Percentiles rank a stretch among this genome's conserved stretches.
These are phyloP conservation scores for Amanita muscaria DNA, from an alignment of 768 basidiomycete species.

Conservation along the genomic window DNA sequence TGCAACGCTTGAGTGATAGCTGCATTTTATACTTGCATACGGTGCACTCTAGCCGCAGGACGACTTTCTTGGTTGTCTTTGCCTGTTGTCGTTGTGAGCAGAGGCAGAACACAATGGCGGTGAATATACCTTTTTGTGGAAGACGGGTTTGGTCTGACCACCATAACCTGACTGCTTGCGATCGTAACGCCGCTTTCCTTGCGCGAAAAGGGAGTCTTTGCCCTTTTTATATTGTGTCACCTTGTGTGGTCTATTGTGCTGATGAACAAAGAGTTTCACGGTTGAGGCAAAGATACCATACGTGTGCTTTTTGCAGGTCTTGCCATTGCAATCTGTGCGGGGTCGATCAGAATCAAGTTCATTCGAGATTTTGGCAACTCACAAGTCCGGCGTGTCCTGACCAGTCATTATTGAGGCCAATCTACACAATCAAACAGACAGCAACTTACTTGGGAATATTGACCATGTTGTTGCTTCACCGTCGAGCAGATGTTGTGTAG, in stretches of 20 bases:
- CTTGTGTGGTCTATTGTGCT: conserved; percentile 76
- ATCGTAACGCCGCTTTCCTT: conserved; percentile 99
- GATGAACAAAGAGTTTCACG: conserved; percentile 3
- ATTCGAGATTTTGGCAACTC: conserved; percentile 29
- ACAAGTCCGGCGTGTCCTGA: conserved; percentile 92
- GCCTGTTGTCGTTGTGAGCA: conserved; percentile 41
- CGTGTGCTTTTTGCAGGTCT: conserved; percentile 96
- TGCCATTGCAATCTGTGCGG: conserved; percentile 83
- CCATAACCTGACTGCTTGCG: conserved; percentile 98
- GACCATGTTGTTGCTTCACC: conserved; percentile 53
- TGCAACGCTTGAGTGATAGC: conserved; percentile 94
- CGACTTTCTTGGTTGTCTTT: conserved; percentile 99
- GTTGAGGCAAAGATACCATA: conserved; percentile 29
- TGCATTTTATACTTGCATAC: conserved; percentile 99
- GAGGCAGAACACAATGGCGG: not conserved
- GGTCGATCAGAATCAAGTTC: not conserved
- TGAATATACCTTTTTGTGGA: conserved; percentile 91
- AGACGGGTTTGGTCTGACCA: conserved; percentile 99
- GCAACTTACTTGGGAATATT: conserved; percentile 93
- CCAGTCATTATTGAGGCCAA: too few species aligned
- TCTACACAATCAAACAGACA: too few species aligned
- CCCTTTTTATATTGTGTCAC: conserved; percentile 99
- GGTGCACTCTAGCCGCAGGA: conserved; percentile 95
- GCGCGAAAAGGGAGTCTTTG: conserved; percentile 94
- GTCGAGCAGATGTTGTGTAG: conserved; percentile 28